A percentile compares a stretch with the other conserved stretches of the same genome.
Evolutionary conservation across 192 early-diverging fungal species (phyloP).

Genomic region (Entomortierella chlamydospora): DNA sequence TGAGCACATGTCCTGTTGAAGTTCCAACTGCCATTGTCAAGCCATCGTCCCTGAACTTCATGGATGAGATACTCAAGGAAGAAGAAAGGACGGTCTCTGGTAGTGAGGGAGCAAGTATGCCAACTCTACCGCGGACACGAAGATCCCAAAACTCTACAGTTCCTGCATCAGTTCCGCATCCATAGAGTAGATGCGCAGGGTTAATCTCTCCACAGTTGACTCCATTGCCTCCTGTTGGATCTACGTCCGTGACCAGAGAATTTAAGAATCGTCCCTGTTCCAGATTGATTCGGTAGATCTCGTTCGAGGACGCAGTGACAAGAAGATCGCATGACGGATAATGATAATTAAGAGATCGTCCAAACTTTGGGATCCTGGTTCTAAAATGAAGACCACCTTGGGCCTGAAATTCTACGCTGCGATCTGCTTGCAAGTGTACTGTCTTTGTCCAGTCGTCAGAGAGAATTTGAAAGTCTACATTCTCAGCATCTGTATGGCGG

Average conservation of each 20-base stretch:
- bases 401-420: constrained; percentile 92
- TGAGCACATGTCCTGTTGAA: constrained; percentile 88
- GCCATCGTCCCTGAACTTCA: constrained; percentile 89
- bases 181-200: constrained; percentile 93
- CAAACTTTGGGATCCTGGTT: constrained; percentile 95
- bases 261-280: constrained; percentile 94
- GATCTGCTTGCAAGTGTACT: constrained; percentile 91
- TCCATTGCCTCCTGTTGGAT: constrained; percentile 67
- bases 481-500: constrained; percentile 93
- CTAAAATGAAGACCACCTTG: constrained; percentile 96
- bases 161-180: constrained; percentile 90
- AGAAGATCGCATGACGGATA: constrained; percentile 92
- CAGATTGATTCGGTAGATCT: constrained; percentile 93
- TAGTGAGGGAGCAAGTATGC: constrained; percentile 70
- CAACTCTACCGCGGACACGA: constrained; percentile 78
- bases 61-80: constrained; percentile 63
- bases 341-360: constrained; percentile 91
- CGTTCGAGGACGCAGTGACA: constrained; percentile 79
- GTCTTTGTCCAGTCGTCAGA: constrained; percentile 99
- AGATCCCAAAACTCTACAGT: constrained; percentile 97
- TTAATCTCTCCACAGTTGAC: constrained; percentile 83
- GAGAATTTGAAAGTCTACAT: constrained; percentile 88
- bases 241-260: constrained; percentile 77
- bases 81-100: constrained; percentile 44
- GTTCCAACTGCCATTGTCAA: constrained; percentile 90